phyloP scores from a whole-genome alignment of 495 filamentous ascomycete genomes.

The Hyphodiscus hymeniophilus region DNA sequence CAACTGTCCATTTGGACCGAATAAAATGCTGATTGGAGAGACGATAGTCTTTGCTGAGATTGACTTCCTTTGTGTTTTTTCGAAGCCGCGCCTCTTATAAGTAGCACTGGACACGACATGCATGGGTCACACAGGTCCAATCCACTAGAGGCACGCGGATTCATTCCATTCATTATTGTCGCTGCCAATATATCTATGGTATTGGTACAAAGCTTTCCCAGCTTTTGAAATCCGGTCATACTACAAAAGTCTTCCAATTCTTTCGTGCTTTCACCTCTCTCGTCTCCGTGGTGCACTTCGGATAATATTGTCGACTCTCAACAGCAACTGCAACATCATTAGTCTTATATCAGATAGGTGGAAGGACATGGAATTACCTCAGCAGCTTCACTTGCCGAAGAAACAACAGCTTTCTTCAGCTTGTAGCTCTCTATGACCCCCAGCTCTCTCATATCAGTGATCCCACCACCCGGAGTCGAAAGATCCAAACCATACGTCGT shows the following conservation, averaged over 20 bases:
- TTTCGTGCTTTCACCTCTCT: slow-evolving; percentile 41
- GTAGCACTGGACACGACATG: no score
- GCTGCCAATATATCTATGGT: slow-evolving; percentile 22
- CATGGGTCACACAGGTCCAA: no score
- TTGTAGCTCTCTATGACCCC: slow-evolving; percentile 98
- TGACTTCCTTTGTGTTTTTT: no score
- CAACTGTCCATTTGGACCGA: no score
- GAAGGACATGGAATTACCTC: slow-evolving; percentile 54
- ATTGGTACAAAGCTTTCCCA: slow-evolving; percentile 16
- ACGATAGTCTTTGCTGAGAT: no score
- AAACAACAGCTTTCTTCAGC: slow-evolving; percentile 93
- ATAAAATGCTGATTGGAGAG: no score
- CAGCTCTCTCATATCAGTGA: slow-evolving; percentile 91
- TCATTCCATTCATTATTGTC: slow-evolving; percentile 22
- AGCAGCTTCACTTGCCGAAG: slow-evolving; percentile 88
- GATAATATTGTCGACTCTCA: slow-evolving; percentile 85
- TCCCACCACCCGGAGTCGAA: slow-evolving; percentile 81
- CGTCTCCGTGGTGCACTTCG: slow-evolving; percentile 66
- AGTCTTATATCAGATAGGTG: not conserved
- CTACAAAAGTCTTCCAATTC: slow-evolving; percentile 8
- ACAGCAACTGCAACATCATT: slow-evolving; percentile 48
- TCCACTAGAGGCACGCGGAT: no score
- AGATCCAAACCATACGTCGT: slow-evolving; percentile 86
- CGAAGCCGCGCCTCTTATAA: no score
- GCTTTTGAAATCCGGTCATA: slow-evolving; percentile 14